Base-by-base conservation (phyloP, 768 basidiomycete genomes). In the Russula lepida region DNA sequence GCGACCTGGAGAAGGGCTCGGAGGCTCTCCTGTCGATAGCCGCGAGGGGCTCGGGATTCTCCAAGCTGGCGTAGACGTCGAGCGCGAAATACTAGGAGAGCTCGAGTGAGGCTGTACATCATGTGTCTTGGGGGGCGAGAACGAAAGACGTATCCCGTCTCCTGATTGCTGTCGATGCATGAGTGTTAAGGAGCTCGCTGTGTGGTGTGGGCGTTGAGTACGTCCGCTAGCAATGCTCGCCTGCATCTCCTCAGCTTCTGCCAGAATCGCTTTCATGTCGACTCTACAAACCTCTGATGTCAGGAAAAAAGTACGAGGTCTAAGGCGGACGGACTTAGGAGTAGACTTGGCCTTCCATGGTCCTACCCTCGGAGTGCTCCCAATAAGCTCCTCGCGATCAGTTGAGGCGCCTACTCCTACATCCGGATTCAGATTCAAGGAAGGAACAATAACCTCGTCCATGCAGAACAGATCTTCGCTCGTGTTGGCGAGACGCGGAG, bases 251-350 rank as follows among this genome's bases (percentile, higher is more conserved):
- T 79, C 83, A 1, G 86, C 81, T 71, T 94, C 94, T 0, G 87
- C 89, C 82, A 98, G 91, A 59, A 98, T 82, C 17, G 81, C 74
- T 67, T 87, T 88, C 81, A 98, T 86, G 69, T 95, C 90, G 13
- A 85, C 82, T 25, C 89, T 93, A 62, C 9, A 63, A 25, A 0
- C 0, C 30, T 15, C 52, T n/a, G 32, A 19, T 30, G 11, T 60
- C 35, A 54, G 53, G 39, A 43, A 23, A 15, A n/a, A 23, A 39
- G 46, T 12, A 5, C 4, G 27, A 44, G 6, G n/a, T 2, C 12
- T 2, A 73, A 27, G n/a, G 39, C 6, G n/a, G 7, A 21, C 82
- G 41, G 67, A 84, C 85, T 78, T 78, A 58, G 83, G 83, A 0
- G 73, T 77, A 3, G 71, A 60, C 13, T 70, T 66, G 6, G 65